Evolutionary conservation across 2,329 filamentous ascomycete species (phyloP).

Genomic region (Claviceps monticola): DNA sequence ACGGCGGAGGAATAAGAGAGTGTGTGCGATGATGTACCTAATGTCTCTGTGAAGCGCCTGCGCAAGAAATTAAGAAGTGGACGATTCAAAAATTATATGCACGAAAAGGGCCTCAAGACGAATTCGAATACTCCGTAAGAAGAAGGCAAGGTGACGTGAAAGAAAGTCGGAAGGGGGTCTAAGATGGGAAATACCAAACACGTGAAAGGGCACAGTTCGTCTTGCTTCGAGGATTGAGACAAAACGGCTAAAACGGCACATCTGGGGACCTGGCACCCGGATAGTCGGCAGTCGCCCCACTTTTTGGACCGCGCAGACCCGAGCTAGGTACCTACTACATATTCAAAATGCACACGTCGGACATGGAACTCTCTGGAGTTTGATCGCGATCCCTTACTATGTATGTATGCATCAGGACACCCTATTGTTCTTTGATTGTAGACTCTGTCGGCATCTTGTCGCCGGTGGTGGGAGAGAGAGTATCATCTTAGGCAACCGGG

Average conservation of each 20-base stretch:
- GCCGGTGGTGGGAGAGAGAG: no score
- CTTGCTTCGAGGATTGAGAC: constrained; percentile 2
- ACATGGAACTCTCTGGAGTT: no score
- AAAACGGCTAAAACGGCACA: constrained; percentile 5
- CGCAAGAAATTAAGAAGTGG: neutral
- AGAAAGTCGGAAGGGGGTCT: neutral
- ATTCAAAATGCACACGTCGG: no score
- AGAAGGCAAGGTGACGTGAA: neutral
- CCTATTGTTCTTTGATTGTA: no score
- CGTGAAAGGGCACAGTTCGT: neutral
- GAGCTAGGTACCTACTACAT: no score
- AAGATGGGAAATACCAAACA: neutral
- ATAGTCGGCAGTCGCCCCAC: constrained; percentile 6
- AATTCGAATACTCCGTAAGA: neutral
- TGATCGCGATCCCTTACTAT: no score
- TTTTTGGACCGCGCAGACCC: neutral
- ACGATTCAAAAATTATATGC: no score
- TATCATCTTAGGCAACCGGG: no score
- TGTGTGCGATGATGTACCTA: neutral
- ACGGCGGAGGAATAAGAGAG: neutral
- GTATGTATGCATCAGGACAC: no score
- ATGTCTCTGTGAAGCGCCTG: neutral
- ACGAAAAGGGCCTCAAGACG: no score
- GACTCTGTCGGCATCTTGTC: no score
- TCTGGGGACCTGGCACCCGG: neutral